Evolutionary conservation across 495 filamentous ascomycete species (phyloP).

Genomic region (Tricharina praecox): DNA sequence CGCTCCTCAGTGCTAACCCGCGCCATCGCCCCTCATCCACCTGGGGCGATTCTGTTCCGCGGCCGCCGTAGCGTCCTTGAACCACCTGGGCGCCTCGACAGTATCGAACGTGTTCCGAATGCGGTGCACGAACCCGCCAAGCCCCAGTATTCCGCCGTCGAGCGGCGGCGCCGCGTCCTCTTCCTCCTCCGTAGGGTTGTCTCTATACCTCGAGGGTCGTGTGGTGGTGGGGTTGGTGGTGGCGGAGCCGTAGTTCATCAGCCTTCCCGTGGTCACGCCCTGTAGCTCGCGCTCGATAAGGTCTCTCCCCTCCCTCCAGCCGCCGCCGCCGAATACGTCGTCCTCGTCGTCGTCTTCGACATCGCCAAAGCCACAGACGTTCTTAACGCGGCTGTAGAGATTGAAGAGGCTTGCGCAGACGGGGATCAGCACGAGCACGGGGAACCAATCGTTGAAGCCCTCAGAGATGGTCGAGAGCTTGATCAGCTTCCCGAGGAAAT

Average conservation of each 20-base stretch:
- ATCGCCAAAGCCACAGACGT: constrained; percentile 58
- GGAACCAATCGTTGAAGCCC: constrained; percentile 78
- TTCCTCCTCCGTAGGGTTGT: constrained; percentile 18
- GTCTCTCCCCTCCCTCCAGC: constrained; percentile 86
- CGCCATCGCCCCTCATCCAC: too few species aligned
- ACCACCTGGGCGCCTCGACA: constrained; percentile 62
- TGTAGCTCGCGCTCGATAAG: constrained; percentile 80
- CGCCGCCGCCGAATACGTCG: constrained; percentile 46
- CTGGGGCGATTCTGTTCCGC: not conserved
- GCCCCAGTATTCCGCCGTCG: too few species aligned
- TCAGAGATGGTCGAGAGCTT: constrained; percentile 67
- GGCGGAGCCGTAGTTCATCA: constrained; percentile 2
- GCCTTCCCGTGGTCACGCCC: constrained; percentile 27
- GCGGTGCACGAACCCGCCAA: constrained; percentile 63
- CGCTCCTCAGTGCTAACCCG: too few species aligned
- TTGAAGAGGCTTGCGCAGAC: constrained; percentile 71
- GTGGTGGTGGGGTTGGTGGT: not conserved
- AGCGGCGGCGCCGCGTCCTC: constrained; percentile 72
- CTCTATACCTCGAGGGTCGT: constrained; percentile 20
- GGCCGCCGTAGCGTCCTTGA: constrained; percentile 33
- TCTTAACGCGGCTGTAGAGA: constrained; percentile 65
- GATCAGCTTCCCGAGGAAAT: constrained; percentile 69
- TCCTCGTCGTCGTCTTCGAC: constrained; percentile 59
- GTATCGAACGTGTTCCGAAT: constrained; percentile 84
- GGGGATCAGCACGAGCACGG: constrained; percentile 67